Conservation (phyloP, 139 green algal species). For the Ulvella scutata region DNA sequence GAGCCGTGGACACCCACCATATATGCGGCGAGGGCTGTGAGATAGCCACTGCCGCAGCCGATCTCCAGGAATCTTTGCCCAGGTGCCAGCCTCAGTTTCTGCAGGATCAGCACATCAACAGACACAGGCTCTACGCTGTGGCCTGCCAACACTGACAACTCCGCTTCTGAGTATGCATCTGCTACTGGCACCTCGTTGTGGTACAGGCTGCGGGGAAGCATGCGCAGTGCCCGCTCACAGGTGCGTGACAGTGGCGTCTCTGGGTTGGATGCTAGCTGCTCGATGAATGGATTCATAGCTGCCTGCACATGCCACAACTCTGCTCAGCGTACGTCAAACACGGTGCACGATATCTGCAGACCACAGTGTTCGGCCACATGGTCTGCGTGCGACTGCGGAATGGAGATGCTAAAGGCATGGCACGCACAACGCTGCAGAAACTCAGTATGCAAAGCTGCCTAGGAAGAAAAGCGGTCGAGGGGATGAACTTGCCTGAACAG, state of each 20-base stretch:
- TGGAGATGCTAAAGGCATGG: no score
- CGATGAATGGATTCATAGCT: background rate
- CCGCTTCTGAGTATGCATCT: background rate
- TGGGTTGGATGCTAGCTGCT: background rate
- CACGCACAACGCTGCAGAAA: no score
- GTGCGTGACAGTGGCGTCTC: background rate
- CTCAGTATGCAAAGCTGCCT: no score
- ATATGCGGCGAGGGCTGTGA: constrained; percentile 13
- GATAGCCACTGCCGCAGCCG: constrained; percentile 12
- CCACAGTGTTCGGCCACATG: no score
- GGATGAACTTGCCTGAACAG: background rate
- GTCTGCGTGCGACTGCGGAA: no score
- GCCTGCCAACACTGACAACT: background rate
- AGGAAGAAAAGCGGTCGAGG: no score
- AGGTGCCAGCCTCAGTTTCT: constrained; percentile 6
- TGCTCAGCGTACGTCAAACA: no score
- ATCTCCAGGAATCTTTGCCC: constrained; percentile 16
- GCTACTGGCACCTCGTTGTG: background rate
- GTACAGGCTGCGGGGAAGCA: background rate
- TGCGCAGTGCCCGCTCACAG: background rate
- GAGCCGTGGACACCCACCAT: constrained; percentile 7
- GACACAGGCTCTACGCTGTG: background rate
- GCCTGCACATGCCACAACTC: background rate
- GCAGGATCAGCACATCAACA: background rate
- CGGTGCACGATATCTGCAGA: no score